These are phyloP conservation scores for Nemania serpens DNA, from an alignment of 2,329 filamentous ascomycete genomes.

Conservation along the genomic window DNA sequence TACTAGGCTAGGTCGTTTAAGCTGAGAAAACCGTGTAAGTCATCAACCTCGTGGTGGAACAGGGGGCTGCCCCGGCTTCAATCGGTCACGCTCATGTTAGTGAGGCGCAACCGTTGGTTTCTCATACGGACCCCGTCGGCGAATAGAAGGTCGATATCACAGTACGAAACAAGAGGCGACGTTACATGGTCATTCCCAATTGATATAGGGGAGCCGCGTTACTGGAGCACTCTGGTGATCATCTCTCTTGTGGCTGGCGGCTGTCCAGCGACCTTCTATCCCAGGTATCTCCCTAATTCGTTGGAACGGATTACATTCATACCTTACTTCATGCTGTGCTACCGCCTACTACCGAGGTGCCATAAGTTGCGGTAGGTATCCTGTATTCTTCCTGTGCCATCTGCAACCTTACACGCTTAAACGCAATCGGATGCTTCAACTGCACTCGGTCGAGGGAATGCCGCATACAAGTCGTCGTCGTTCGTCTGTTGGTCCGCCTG, in stretches of 20 bases:
- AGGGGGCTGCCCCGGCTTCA: neutral
- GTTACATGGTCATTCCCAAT: constrained; percentile 23
- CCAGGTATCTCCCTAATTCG: too few relatives aligned
- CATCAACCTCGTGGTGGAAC: neutral
- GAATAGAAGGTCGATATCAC: constrained; percentile 6
- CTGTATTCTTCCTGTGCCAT: neutral
- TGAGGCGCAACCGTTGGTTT: constrained; percentile 8
- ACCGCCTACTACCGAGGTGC: too few relatives aligned
- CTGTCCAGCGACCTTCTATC: neutral
- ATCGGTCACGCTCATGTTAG: constrained; percentile 15
- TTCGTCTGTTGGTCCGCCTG: neutral
- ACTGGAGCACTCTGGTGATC: neutral
- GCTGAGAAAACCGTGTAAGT: neutral
- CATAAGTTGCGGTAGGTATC: too few relatives aligned
- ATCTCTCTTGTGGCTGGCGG: neutral
- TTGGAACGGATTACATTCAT: too few relatives aligned
- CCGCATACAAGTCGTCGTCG: constrained; percentile 1
- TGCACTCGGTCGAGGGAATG: constrained; percentile 12
- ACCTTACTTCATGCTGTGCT: too few relatives aligned
- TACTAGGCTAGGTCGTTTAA: too few relatives aligned
- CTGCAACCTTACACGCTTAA: constrained; percentile 9
- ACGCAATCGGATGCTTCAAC: constrained; percentile 19
- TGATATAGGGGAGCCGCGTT: neutral
- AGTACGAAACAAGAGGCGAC: constrained; percentile 21
- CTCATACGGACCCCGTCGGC: neutral